Evolutionary conservation across 257 asterid genomes (phyloP).

Genomic region (Forsythia suspensa): DNA sequence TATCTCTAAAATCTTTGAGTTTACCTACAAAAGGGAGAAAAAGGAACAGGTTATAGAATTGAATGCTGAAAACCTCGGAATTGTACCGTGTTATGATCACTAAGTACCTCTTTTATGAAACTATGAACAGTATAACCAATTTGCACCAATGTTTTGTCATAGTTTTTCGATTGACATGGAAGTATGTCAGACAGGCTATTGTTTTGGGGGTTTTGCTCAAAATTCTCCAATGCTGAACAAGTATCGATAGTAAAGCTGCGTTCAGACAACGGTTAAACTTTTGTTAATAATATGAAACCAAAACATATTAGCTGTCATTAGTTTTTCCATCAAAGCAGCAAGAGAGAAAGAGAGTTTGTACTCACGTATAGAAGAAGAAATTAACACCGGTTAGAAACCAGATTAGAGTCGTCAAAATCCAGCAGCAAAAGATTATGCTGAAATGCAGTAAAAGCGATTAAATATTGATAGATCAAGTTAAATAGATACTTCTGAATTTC

Average conservation of each 20-base stretch:
- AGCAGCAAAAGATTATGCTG: conserved; percentile 52
- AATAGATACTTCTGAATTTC: background rate
- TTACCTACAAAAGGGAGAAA: conserved; percentile 31
- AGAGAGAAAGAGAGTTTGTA: conserved; percentile 9
- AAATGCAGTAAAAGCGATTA: conserved; percentile 7
- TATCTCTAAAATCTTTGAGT: conserved; percentile 34
- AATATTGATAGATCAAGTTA: background rate
- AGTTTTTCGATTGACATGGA: conserved; percentile 39
- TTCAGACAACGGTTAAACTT: background rate
- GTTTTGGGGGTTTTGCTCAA: conserved; percentile 37
- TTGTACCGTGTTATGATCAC: background rate
- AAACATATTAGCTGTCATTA: background rate
- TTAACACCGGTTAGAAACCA: conserved; percentile 58
- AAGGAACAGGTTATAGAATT: background rate
- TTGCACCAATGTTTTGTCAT: conserved; percentile 30
- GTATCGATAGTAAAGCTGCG: conserved; percentile 53
- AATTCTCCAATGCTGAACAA: conserved; percentile 44
- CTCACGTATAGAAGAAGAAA: conserved; percentile 52
- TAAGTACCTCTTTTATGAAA: conserved; percentile 47
- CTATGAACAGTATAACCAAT: conserved; percentile 43
- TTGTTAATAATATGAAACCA: no score
- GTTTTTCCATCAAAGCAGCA: background rate
- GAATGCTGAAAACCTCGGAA: background rate
- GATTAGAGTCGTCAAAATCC: conserved; percentile 49
- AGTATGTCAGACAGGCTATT: conserved; percentile 40